Conservation (phyloP, 257 asterid genomes). For the Solanum piurae region DNA sequence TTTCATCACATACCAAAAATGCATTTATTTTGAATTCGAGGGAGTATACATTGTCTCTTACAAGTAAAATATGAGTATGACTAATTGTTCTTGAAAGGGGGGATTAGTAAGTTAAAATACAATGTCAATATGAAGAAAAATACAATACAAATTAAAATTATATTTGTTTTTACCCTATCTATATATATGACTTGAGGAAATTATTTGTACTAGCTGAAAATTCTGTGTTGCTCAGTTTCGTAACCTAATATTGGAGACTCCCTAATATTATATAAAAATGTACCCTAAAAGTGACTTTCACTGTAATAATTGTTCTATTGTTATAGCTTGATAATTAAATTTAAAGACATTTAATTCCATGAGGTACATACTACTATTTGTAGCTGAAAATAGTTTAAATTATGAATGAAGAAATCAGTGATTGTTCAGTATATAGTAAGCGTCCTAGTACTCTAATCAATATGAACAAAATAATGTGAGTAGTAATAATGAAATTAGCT, state of each 20-base stretch:
- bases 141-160: too few relatives aligned
- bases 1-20: not conserved
- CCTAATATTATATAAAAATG: not conserved
- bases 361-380: not conserved
- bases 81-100: too few relatives aligned
- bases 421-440: not conserved
- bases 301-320: not conserved
- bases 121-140: not conserved
- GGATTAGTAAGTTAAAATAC: not conserved
- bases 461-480: not conserved
- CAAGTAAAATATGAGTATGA: too few relatives aligned
- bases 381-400: not conserved
- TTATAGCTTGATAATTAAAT: not conserved
- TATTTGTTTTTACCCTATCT: not conserved
- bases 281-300: not conserved
- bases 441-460: not conserved
- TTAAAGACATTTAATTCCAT: not conserved
- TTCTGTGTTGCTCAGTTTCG: not conserved
- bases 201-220: not conserved
- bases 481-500: not conserved
- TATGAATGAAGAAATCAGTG: not conserved
- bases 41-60: not conserved
- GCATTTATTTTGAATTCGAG: not conserved
- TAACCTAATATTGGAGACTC: not conserved
- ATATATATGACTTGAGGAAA: not conserved